Conservation (phyloP, 176 grass and related monocot genomes). For the Leersia perrieri region DNA sequence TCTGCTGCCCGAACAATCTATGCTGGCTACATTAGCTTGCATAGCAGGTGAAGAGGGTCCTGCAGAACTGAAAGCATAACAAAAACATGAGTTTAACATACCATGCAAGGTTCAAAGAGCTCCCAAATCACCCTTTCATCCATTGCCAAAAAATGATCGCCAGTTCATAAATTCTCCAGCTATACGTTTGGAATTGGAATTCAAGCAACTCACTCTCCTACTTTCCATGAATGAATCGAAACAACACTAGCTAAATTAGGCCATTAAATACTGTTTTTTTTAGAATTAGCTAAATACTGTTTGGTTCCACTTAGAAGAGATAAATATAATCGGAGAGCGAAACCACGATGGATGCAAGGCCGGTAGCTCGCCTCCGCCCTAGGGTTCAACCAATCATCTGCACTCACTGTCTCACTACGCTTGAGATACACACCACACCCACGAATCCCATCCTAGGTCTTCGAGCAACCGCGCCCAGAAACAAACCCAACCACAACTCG, state of each 20-base stretch:
- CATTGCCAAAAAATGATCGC: not conserved
- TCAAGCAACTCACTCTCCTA: not conserved
- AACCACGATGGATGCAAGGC: not conserved
- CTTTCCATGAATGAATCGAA: not conserved
- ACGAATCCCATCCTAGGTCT: slow-evolving; percentile 8
- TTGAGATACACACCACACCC: not conserved
- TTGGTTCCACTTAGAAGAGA: not conserved
- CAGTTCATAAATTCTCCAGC: not conserved
- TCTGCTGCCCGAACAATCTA: slow-evolving; percentile 77
- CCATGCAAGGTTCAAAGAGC: not conserved
- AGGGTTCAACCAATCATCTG: slow-evolving; percentile 14
- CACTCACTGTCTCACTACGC: not conserved
- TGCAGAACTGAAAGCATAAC: slow-evolving; percentile 63
- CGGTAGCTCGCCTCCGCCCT: slow-evolving; percentile 10
- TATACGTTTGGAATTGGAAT: not conserved
- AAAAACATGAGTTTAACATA: not conserved
- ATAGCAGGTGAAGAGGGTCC: slow-evolving; percentile 79
- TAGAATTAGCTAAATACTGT: slow-evolving; percentile 1
- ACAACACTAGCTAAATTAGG: too few species aligned
- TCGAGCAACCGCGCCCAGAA: not conserved
- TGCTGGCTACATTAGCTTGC: slow-evolving; percentile 76
- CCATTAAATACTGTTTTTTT: too few species aligned
- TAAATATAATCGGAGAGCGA: not conserved
- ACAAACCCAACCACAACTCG: not conserved
- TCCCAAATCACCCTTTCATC: not conserved